Conservation (phyloP, 2,329 filamentous ascomycete species). For the Penicillium sp. region DNA sequence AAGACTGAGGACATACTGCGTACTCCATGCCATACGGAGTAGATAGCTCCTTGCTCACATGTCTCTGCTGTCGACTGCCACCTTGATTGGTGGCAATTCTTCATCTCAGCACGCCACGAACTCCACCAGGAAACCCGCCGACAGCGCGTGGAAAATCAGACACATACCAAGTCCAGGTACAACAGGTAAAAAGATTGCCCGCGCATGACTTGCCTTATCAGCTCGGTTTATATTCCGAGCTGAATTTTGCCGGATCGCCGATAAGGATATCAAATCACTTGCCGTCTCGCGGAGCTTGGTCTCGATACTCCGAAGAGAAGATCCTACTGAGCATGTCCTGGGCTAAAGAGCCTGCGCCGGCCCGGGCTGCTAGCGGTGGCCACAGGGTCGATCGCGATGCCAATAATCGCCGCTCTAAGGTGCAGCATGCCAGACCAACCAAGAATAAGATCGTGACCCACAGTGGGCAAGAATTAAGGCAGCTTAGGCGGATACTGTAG, state of each 20-base stretch:
- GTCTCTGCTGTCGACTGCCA: background rate
- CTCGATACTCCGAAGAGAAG: background rate
- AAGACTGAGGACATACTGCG: background rate
- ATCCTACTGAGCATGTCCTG: background rate
- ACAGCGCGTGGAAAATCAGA: conserved; percentile 5
- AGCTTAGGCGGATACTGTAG: background rate
- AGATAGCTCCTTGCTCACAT: background rate
- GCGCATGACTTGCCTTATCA: conserved; percentile 17
- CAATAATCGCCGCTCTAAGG: conserved; percentile 19
- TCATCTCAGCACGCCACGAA: background rate
- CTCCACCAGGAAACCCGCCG: background rate
- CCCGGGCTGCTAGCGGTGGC: background rate
- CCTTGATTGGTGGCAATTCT: background rate
- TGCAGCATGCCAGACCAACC: conserved; percentile 10
- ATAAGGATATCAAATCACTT: background rate
- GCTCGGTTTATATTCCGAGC: conserved; percentile 13
- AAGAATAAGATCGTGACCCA: conserved; percentile 7
- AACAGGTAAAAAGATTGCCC: background rate
- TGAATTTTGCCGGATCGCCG: background rate
- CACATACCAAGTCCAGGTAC: background rate
- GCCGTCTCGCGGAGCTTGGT: background rate
- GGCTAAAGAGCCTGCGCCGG: background rate
- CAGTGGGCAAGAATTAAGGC: background rate
- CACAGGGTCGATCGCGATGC: conserved; percentile 4
- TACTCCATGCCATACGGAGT: background rate